Conservation (phyloP, 805 yeast genomes). For the Wickerhamiella siamensis region DNA sequence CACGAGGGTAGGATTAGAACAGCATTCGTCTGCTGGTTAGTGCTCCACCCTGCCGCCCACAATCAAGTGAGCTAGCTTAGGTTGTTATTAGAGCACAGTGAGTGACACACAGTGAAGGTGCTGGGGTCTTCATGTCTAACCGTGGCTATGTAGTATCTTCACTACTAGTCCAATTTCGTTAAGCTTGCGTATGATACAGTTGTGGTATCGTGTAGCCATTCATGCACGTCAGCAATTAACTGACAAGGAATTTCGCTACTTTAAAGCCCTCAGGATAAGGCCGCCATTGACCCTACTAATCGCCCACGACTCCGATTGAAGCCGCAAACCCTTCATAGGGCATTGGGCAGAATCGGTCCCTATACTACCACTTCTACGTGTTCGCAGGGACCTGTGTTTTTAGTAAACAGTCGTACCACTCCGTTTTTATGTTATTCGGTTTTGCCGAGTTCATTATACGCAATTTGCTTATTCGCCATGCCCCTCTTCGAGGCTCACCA, state of each 20-base stretch:
- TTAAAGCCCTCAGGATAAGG: slow-evolving; percentile 19
- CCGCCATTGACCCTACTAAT: slow-evolving; percentile 17
- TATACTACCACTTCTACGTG: slow-evolving; percentile 13
- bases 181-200: slow-evolving; percentile 12
- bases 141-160: slow-evolving; percentile 4
- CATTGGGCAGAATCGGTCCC: no score
- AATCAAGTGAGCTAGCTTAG: no score
- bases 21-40: no score
- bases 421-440: slow-evolving; percentile 10
- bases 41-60: no score
- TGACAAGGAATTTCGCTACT: slow-evolving; percentile 19
- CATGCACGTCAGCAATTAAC: slow-evolving; percentile 17
- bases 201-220: slow-evolving; percentile 14
- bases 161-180: slow-evolving; percentile 6
- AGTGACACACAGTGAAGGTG: slow-evolving; percentile 14
- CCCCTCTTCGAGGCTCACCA: slow-evolving; percentile 8
- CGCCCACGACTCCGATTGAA: no score
- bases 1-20: no score
- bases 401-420: slow-evolving; percentile 8
- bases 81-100: no score
- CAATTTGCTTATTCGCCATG: slow-evolving; percentile 16
- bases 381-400: slow-evolving; percentile 17
- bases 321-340: no score
- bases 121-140: slow-evolving; percentile 16
- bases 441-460: slow-evolving; percentile 18